Evolutionary conservation across 2,329 filamentous ascomycete species (phyloP), one percentile per base, ranked within the genome.

Genomic region (Fusarium begoniae): DNA sequence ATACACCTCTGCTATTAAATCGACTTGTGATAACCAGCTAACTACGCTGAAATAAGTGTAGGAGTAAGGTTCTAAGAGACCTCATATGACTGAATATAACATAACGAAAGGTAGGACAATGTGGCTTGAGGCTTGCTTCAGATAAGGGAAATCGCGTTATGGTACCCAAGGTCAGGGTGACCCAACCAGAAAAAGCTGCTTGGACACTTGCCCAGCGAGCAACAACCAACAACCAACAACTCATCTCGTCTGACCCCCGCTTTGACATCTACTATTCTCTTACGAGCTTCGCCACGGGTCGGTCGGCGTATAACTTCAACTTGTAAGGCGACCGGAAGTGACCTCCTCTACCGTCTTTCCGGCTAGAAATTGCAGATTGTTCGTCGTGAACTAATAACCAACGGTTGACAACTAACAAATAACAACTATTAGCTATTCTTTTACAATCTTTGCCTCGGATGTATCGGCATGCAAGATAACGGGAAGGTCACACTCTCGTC

Each of bases 71-170:
- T 26, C 20, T 7, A 20, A 26, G 18, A 20, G 24, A 20, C 4
- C 12, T 6, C 26, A 28, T 8, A 28, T 7, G 14, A 47, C 24
- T 28, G 0, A 10, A 8, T 0, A 14, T 26, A 28, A 14, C 5
- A 47, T 6, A 13, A 18, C 13, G 8, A 47, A 28, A 14, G 8
- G 44, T 4, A n/a, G 22, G 28, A 7, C 28, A 50, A n/a, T 30
- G 30, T 48, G 15, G 5, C 47, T 30, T 5, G 10, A 3, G 28
- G 28, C 2, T 17, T 30, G 8, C 20, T n/a, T 30, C 2, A 48
- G 14, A 30, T 18, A 4, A 30, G 26, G 28, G 7, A 13, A 50
- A 22, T 15, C 20, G 28, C 45, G 20, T 28, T 17, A n/a, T 22
- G 45, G 6, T 30, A 30, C 45, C 43, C 22, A n/a, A 14, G 8